These are phyloP conservation scores for Alternaria arbusti DNA, from an alignment of 2,329 filamentous ascomycete genomes.

Conservation along the genomic window DNA sequence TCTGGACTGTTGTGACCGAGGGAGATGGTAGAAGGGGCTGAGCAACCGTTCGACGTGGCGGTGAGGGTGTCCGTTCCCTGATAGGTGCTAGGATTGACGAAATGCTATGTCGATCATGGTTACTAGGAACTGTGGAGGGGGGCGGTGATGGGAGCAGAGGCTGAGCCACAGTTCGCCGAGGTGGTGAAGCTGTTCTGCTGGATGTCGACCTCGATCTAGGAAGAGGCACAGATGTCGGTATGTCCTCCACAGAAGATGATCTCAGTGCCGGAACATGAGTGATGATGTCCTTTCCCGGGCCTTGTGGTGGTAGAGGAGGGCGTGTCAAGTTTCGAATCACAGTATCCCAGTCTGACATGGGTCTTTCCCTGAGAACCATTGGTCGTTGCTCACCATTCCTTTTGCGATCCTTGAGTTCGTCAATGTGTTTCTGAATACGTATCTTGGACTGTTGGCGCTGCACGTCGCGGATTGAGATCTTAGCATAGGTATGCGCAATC, in stretches of 20 bases:
- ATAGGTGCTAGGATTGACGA: constrained; percentile 35
- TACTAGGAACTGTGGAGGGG: constrained; percentile 33
- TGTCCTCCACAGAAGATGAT: constrained; percentile 21
- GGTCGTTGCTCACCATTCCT: constrained; percentile 43
- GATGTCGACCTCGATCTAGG: constrained; percentile 19
- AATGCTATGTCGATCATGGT: constrained; percentile 29
- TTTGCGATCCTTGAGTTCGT: constrained; percentile 50
- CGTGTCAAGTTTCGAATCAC: constrained; percentile 41
- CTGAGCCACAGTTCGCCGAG: constrained; percentile 32
- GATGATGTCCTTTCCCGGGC: constrained; percentile 31
- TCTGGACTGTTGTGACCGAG: constrained; percentile 35
- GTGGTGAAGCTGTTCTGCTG: constrained; percentile 18
- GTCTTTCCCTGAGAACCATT: constrained; percentile 49
- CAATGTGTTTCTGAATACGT: constrained; percentile 51
- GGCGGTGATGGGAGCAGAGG: constrained; percentile 43
- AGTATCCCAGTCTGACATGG: constrained; percentile 49
- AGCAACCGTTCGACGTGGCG: constrained; percentile 30
- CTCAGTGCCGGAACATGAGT: constrained; percentile 39
- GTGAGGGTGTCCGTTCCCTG: constrained; percentile 24
- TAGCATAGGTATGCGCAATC: constrained; percentile 47
- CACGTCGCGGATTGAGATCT: constrained; percentile 44
- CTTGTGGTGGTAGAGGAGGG: constrained; percentile 20
- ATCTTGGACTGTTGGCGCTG: constrained; percentile 50
- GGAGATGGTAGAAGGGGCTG: constrained; percentile 42
- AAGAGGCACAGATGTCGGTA: constrained; percentile 25